Evolutionary conservation across 306 rosid genomes (phyloP).

Genomic region (Lagenaria siceraria): DNA sequence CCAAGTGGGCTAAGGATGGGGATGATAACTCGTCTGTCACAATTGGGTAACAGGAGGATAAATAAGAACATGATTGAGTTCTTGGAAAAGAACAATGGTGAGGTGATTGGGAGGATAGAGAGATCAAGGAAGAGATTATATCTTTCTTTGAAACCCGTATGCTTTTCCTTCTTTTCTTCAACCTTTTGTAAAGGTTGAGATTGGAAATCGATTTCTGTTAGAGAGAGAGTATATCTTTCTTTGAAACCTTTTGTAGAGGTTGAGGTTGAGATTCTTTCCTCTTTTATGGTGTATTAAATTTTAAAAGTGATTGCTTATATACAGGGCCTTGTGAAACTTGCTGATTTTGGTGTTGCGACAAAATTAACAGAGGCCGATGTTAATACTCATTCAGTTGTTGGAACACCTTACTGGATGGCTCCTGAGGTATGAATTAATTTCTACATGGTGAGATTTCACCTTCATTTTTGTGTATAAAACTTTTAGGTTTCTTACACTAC

Average conservation of each 20-base stretch:
- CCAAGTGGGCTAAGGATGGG: background rate
- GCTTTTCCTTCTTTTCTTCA: background rate
- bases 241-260: too few species aligned
- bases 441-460: background rate
- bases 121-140: background rate
- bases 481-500: background rate
- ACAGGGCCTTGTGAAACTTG: conserved; percentile 98
- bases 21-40: background rate
- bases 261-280: background rate
- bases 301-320: background rate
- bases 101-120: background rate
- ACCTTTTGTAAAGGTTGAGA: background rate
- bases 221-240: too few species aligned
- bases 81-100: background rate
- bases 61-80: background rate
- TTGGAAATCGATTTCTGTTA: background rate
- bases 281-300: background rate
- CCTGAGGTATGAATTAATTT: conserved; percentile 60
- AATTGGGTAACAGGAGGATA: background rate
- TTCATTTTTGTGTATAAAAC: background rate
- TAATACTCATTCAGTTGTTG: conserved; percentile 98
- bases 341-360: conserved; percentile 99
- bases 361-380: conserved; percentile 96
- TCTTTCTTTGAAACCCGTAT: background rate
- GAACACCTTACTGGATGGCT: conserved; percentile 99